Percentiles rank a stretch among this genome's conserved stretches.
Conservation (phyloP, 768 basidiomycete genomes). For the Hydnomerulius pinastri region DNA sequence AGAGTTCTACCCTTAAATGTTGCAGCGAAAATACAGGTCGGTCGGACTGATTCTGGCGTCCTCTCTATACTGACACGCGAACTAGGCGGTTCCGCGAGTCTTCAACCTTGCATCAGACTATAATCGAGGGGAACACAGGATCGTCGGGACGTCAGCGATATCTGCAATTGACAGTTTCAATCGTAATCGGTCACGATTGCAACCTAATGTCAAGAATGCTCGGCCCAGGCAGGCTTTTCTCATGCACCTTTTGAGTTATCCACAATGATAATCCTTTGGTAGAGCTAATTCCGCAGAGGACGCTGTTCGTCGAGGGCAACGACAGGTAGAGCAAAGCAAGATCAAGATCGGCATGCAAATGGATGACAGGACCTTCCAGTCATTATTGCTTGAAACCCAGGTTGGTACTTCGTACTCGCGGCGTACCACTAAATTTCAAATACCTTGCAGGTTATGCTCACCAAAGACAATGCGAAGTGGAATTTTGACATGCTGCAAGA, state of each 20-base stretch:
- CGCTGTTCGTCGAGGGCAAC: constrained; percentile 81
- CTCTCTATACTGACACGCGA: constrained; percentile 2
- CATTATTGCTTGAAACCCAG: constrained; percentile 82
- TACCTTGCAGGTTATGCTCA: constrained; percentile 72
- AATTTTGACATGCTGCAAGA: constrained; percentile 87
- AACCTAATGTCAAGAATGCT: constrained; percentile 56
- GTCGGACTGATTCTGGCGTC: neutral
- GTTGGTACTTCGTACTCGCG: constrained; percentile 42
- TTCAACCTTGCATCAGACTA: constrained; percentile 87
- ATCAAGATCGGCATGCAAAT: constrained; percentile 91
- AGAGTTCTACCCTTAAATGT: constrained; percentile 78
- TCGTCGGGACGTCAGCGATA: constrained; percentile 81
- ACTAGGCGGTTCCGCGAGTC: constrained; percentile 77
- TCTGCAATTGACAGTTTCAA: constrained; percentile 92
- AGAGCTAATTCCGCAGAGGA: constrained; percentile 87
- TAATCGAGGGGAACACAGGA: constrained; percentile 70
- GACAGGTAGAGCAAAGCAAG: constrained; percentile 88
- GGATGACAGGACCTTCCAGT: constrained; percentile 92
- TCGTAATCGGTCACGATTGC: constrained; percentile 77
- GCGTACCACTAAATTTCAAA: too few relatives aligned
- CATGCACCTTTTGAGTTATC: neutral
- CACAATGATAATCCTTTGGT: neutral
- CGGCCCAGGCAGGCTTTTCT: constrained; percentile 59
- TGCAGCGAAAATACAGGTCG: constrained; percentile 84
- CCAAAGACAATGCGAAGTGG: constrained; percentile 91